Conservation (phyloP, 345 rosid species). For the Rhizophora mangle region DNA sequence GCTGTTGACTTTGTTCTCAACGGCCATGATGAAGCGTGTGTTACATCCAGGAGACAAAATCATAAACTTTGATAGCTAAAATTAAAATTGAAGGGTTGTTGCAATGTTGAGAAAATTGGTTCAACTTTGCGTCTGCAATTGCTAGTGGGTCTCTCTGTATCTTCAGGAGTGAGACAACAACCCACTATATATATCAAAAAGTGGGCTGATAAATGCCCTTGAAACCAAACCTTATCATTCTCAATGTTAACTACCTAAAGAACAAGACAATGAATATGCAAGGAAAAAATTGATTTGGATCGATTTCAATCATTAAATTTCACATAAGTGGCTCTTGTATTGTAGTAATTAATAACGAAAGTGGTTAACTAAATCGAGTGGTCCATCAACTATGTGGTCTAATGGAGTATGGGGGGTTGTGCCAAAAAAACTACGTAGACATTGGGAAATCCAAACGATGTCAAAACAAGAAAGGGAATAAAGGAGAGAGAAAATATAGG, state of each 20-base stretch:
- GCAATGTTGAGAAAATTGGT: slow-evolving; percentile 12
- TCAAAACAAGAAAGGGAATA: no score
- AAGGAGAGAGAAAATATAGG: no score
- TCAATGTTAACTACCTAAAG: slow-evolving; percentile 26
- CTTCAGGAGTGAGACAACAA: background rate
- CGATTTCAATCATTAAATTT: slow-evolving; percentile 20
- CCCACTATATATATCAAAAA: slow-evolving; percentile 8
- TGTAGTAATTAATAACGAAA: slow-evolving; percentile 6
- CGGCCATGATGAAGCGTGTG: slow-evolving; percentile 76
- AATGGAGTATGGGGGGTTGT: background rate
- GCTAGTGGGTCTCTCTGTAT: slow-evolving; percentile 11
- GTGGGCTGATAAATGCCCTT: slow-evolving; percentile 7
- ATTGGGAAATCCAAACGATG: no score
- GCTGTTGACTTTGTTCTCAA: slow-evolving; percentile 58
- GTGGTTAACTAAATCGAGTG: background rate
- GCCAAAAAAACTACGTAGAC: no score
- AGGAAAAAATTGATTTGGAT: slow-evolving; percentile 11
- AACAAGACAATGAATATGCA: slow-evolving; percentile 31
- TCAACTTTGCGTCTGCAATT: slow-evolving; percentile 27
- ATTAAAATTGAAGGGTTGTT: slow-evolving; percentile 13
- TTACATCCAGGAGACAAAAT: slow-evolving; percentile 58
- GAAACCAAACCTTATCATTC: slow-evolving; percentile 32
- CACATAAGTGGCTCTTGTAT: slow-evolving; percentile 15
- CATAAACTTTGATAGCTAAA: slow-evolving; percentile 31
- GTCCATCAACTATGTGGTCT: background rate